Base-by-base conservation (phyloP, 305 asterid genomes). In the Solanum aculeatissimum region DNA sequence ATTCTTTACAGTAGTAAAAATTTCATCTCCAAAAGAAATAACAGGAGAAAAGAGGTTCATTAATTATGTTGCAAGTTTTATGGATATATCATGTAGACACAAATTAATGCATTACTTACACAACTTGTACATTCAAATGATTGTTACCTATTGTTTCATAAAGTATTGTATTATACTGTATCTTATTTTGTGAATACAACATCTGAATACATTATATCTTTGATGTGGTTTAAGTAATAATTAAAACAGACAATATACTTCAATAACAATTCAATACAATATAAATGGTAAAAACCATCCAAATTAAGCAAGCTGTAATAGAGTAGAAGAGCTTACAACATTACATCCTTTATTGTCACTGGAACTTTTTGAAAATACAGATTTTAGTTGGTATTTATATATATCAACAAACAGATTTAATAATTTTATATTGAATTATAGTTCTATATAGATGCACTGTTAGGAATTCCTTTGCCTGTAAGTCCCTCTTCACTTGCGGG, bases 381-480 rank as follows among this genome's bases (percentile, higher is more conserved):
- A 43, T 25, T n/a, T 71, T 71, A 43, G 43, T 71, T 71, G 53
- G 35, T 71, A 25, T 10, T 40, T n/a, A 10, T 71, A 71, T 55
- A 19, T 8, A 1, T 55, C 32, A 29, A 29, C 32, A 29, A 29
- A 2, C 32, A 29, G 32, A 29, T 29, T 2, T 29, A 29, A 29
- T 29, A 29, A 29, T 29, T 29, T 35, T 35, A 35, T 35, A 35
- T 35, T 35, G 38, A 35, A 35, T 4, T 35, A 4, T 35, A 35
- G 7, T 4, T 35, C 25, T 13, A n/a, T 72, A 72, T 57, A n/a
- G 9, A 1, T 9, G 91, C 84, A 68, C 97, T 93, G 78, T 93
- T 95, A 3, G 99, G 99, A 88, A 94, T 94, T 62, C 98, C 98
- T 69, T 84, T 92, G 82, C 97, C 98, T 4, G 95, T 91, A 23